These are phyloP conservation scores for Echinochloa phyllopogon DNA, from an alignment of 176 grass and related monocot genomes.

Conservation along the genomic window DNA sequence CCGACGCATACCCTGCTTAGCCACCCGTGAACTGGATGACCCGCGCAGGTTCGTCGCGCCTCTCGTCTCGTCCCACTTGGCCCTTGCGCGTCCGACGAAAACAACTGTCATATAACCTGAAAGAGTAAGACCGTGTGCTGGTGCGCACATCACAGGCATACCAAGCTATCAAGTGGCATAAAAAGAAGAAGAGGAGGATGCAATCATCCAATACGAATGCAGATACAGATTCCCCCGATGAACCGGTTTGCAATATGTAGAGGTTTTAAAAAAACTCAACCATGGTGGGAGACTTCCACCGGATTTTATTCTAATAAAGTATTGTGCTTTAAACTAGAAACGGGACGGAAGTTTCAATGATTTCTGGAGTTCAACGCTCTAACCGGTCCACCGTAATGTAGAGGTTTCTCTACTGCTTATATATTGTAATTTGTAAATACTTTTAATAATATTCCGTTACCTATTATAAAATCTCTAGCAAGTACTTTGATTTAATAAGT, in stretches of 20 bases:
- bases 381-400: too few relatives aligned
- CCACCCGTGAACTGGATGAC: conserved; percentile 29
- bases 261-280: too few relatives aligned
- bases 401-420: too few relatives aligned
- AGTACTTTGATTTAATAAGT: too few relatives aligned
- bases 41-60: not conserved
- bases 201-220: not conserved
- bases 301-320: too few relatives aligned
- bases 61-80: conserved; percentile 3
- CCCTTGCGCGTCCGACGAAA: not conserved
- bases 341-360: too few relatives aligned
- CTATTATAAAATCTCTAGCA: too few relatives aligned
- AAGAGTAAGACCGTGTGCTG: not conserved
- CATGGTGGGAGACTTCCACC: too few relatives aligned
- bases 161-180: not conserved
- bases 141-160: not conserved
- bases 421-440: too few relatives aligned
- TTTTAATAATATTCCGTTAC: too few relatives aligned
- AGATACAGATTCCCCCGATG: not conserved
- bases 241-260: not conserved
- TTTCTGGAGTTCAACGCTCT: too few relatives aligned
- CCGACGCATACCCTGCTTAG: not conserved
- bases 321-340: too few relatives aligned
- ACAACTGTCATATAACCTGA: not conserved
- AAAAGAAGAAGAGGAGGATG: not conserved